These are phyloP conservation scores for Dendrobium chrysotoxum DNA, from an alignment of 106 monocot species.

Conservation along the genomic window DNA sequence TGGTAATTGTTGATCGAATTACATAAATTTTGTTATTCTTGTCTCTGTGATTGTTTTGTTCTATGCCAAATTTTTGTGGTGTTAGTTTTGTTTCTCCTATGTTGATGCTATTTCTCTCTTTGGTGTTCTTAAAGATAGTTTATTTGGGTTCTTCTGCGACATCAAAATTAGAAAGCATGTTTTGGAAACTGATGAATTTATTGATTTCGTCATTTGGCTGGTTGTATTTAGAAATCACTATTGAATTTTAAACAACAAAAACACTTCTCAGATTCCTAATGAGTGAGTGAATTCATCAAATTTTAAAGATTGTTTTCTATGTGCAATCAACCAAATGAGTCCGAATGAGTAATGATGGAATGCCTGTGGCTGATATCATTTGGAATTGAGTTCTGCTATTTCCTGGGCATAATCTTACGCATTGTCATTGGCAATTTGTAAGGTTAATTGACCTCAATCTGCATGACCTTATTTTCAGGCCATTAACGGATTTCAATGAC, in stretches of 20 bases:
- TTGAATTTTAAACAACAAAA: not conserved
- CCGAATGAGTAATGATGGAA: not conserved
- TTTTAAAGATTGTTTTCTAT: not conserved
- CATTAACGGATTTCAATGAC: constrained; percentile 59
- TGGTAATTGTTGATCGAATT: too few species aligned
- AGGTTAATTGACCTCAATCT: not conserved
- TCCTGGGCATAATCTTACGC: not conserved
- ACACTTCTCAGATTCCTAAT: not conserved
- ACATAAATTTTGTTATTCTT: too few species aligned
- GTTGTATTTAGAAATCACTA: not conserved
- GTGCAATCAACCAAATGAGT: not conserved
- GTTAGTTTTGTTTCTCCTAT: too few species aligned
- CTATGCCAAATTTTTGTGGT: too few species aligned
- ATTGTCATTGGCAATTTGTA: not conserved
- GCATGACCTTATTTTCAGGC: constrained; percentile 32
- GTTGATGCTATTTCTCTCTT: too few species aligned
- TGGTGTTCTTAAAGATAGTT: too few species aligned
- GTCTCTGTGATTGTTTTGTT: too few species aligned
- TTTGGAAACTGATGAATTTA: not conserved
- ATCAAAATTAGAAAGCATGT: not conserved
- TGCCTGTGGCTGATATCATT: not conserved
- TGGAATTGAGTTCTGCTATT: not conserved
- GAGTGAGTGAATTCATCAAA: not conserved
- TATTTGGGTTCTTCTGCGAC: too few species aligned
- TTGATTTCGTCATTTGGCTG: not conserved